Percentiles rank a stretch among this genome's conserved stretches.
Evolutionary conservation across 306 rosid genomes (phyloP).

Genomic region (Nissolia schottii): DNA sequence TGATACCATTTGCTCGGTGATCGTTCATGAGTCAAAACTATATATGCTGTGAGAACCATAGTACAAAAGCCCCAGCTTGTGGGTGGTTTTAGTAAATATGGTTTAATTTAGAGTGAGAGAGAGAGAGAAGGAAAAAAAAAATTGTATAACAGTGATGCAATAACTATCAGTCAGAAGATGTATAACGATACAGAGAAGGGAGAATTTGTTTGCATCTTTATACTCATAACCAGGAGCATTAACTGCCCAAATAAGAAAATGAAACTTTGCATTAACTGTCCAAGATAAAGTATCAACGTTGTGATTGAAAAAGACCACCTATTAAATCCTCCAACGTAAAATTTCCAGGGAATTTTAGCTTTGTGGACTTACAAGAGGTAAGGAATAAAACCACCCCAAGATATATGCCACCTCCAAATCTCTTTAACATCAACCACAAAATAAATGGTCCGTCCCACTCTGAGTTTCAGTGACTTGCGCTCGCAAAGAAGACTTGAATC

Average conservation of each 20-base stretch:
- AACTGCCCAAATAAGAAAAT: not conserved
- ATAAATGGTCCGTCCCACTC: not conserved
- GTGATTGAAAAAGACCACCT: not conserved
- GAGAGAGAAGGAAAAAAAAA: too few relatives aligned
- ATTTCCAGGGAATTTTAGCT: not conserved
- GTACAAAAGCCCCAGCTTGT: too few relatives aligned
- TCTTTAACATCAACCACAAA: slow-evolving; percentile 7
- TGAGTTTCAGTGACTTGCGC: not conserved
- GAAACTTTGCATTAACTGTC: not conserved
- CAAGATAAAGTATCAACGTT: slow-evolving; percentile 2
- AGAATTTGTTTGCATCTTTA: too few relatives aligned
- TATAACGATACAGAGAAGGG: too few relatives aligned
- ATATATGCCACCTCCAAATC: not conserved
- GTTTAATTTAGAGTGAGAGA: too few relatives aligned
- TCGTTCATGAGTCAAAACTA: too few relatives aligned
- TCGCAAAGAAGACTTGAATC: slow-evolving; percentile 19
- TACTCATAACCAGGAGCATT: not conserved
- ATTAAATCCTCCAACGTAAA: slow-evolving; percentile 15
- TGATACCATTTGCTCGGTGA: too few relatives aligned
- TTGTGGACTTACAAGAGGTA: not conserved
- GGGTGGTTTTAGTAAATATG: not conserved
- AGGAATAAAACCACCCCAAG: slow-evolving; percentile 13
- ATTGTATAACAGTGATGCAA: too few relatives aligned
- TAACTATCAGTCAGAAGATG: too few relatives aligned
- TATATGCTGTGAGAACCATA: too few relatives aligned